Base-by-base conservation (phyloP, 192 early-diverging fungal species). In the Linnemannia exigua region DNA sequence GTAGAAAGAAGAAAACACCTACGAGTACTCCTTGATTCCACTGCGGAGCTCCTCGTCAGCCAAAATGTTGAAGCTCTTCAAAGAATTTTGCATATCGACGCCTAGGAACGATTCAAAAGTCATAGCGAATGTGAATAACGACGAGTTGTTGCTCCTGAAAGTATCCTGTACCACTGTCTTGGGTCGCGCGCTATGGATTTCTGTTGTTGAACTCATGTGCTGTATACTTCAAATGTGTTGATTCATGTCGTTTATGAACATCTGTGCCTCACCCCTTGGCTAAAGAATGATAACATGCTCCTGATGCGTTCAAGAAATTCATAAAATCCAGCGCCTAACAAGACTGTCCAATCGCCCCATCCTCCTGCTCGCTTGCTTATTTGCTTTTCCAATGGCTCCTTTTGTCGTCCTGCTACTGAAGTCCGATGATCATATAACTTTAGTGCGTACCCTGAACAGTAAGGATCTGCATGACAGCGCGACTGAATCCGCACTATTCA, bases 21-120 rank as follows among this genome's bases (percentile, higher is more conserved):
- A 93, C 91, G 90, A 88, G 91, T 94, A 99, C 90, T 98, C 97
- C 88, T 99, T 99, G 88, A 98, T 95, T 74, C 97, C 98, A 61
- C 92, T 91, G 79, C 98, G 94, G 68, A 99, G 91, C 70, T 97
- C 96, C 68, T 96, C 94, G 86, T 99, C 97, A 44, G 95, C 94
- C 54, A 98, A 87, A 66, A 97, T 95, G 89, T 98, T 95, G 77
- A 96, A 93, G 38, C 93, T 91, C 76, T 92, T 92, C 75, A 96
- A 91, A 74, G 94, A 90, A 35, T 83, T 75, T 48, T 74, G 51
- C 72, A 90, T 85, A 77, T 96, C 91, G 48, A 98, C 96, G 77
- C 96, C 94, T 91, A 88, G 38, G 35, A 70, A 20, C 31, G 9
- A 87, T 52, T 31, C 11, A 63, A 31, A 31, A 25, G 8, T 3